A percentile compares a stretch with the other conserved stretches of the same genome.
phyloP scores from a whole-genome alignment of 495 filamentous ascomycete genomes.

The Parathielavia hyrcaniae region DNA sequence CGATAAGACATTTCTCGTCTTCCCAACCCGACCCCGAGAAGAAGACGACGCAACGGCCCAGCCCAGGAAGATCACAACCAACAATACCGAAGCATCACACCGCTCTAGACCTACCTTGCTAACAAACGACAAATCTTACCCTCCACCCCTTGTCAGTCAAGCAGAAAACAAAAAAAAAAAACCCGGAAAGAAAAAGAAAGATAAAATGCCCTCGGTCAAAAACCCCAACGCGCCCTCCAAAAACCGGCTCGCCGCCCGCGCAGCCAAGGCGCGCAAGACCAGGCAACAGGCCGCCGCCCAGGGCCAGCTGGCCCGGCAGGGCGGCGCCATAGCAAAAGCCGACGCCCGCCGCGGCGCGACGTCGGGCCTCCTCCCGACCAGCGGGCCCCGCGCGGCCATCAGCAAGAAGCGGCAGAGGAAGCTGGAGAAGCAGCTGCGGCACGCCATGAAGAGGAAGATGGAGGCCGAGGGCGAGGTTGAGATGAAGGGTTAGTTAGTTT shows the following conservation, averaged over 20 bases:
- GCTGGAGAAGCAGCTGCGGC: slow-evolving; percentile 37
- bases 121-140: not conserved
- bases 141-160: not conserved
- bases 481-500: slow-evolving; percentile 35
- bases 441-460: slow-evolving; percentile 40
- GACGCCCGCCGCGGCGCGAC: slow-evolving; percentile 37
- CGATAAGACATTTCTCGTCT: not conserved
- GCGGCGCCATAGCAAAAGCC: slow-evolving; percentile 27
- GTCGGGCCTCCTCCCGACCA: slow-evolving; percentile 38
- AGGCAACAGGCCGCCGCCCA: slow-evolving; percentile 24
- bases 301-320: slow-evolving; percentile 3
- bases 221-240: slow-evolving; percentile 45
- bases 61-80: no score
- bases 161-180: slow-evolving; percentile 5
- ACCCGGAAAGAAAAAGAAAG: slow-evolving; percentile 6
- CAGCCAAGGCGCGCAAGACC: slow-evolving; percentile 29
- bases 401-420: slow-evolving; percentile 43
- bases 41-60: no score
- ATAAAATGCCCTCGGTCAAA: slow-evolving; percentile 39
- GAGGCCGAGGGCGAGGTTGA: slow-evolving; percentile 36
- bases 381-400: slow-evolving; percentile 36
- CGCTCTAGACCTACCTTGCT: not conserved
- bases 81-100: no score
- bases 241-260: slow-evolving; percentile 36
- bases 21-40: no score